phyloP scores from a whole-genome alignment of 495 filamentous ascomycete genomes.

The Elasticomyces elasticus region DNA sequence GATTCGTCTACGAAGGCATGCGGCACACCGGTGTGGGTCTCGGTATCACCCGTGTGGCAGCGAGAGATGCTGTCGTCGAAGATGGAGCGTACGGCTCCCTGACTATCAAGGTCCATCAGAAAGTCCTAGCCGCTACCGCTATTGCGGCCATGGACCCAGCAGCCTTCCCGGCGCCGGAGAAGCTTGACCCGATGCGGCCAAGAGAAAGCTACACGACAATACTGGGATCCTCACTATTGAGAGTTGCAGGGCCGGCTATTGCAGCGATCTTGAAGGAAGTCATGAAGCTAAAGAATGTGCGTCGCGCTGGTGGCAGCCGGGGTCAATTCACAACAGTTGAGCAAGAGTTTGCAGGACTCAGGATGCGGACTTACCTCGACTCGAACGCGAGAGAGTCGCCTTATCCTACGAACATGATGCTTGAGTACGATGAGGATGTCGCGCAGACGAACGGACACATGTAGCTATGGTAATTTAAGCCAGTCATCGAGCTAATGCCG shows the following conservation, averaged over 20 bases:
- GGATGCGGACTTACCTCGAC: conserved; percentile 35
- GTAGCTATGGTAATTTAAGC: not conserved
- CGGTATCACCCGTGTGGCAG: conserved; percentile 24
- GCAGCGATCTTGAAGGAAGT: conserved; percentile 28
- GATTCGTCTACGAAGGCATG: conserved; percentile 33
- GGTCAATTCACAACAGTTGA: conserved; percentile 29
- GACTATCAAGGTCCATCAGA: conserved; percentile 12
- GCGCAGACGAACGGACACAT: not conserved
- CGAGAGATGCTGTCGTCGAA: conserved; percentile 15
- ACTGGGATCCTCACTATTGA: conserved; percentile 20
- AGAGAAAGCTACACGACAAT: conserved; percentile 17
- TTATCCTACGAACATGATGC: conserved; percentile 31
- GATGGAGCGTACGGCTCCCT: conserved; percentile 23
- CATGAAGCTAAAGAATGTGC: conserved; percentile 26
- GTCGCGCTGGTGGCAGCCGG: conserved; percentile 20
- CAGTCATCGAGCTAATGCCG: too few relatives aligned
- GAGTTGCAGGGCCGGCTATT: conserved; percentile 23
- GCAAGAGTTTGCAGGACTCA: conserved; percentile 31
- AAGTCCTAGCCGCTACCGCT: conserved; percentile 23
- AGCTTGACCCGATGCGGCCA: conserved; percentile 21
- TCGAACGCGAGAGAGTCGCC: conserved; percentile 30
- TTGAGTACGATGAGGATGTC: conserved; percentile 33
- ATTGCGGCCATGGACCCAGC: conserved; percentile 26
- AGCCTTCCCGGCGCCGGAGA: conserved; percentile 25
- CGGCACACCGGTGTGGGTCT: conserved; percentile 33